A percentile compares a stretch with the other conserved stretches of the same genome.
These are phyloP conservation scores for Pseudogymnoascus sp. DNA, from an alignment of 2,329 filamentous ascomycete species.

Conservation along the genomic window DNA sequence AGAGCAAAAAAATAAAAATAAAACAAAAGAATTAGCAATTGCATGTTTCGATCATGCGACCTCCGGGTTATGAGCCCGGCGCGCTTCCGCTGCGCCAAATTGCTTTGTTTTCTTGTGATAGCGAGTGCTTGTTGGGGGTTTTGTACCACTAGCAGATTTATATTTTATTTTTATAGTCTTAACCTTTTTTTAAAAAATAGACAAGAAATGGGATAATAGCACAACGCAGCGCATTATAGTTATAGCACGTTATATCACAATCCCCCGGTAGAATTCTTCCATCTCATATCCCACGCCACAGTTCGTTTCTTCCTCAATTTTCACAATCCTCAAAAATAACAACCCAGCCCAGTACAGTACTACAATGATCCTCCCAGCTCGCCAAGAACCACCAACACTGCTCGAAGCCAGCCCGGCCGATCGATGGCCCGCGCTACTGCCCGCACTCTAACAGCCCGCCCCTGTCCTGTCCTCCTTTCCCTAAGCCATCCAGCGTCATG, in stretches of 20 bases:
- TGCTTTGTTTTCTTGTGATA: constrained; percentile 9
- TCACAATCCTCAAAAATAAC: too few species aligned
- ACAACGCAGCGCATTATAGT: too few species aligned
- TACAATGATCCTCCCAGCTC: not conserved
- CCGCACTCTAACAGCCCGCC: constrained; percentile 6
- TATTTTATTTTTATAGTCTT: too few species aligned
- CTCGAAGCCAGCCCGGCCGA: not conserved
- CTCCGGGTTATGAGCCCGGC: constrained; percentile 17
- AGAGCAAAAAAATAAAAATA: not conserved
- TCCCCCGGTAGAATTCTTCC: too few species aligned
- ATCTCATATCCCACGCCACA: too few species aligned
- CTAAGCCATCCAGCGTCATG: constrained; percentile 12
- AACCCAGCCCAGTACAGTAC: too few species aligned
- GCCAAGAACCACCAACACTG: not conserved
- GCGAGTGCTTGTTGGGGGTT: not conserved
- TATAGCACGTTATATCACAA: too few species aligned
- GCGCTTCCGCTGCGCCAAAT: constrained; percentile 16
- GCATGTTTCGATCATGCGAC: constrained; percentile 14
- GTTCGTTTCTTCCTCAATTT: too few species aligned
- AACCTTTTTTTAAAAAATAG: too few species aligned
- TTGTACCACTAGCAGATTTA: not conserved
- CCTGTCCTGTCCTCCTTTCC: not conserved
- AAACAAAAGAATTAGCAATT: constrained; percentile 8
- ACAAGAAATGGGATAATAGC: too few species aligned
- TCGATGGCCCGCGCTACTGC: constrained; percentile 1